Evolutionary conservation across 2,329 filamentous ascomycete genomes (phyloP).

Genomic region (Xylaria sp.): DNA sequence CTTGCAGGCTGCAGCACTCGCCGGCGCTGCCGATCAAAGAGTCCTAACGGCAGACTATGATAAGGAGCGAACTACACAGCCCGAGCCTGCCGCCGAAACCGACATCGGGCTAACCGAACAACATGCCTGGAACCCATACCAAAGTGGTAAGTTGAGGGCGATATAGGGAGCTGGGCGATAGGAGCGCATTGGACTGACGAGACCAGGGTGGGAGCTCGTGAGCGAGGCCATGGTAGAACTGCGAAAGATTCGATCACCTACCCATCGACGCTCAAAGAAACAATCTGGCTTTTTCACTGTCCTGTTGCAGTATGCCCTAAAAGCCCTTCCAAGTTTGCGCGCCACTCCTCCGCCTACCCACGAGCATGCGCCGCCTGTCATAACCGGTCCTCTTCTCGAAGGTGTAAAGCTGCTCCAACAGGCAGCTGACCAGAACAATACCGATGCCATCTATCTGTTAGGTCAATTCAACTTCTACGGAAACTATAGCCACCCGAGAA

Average conservation of each 20-base stretch:
- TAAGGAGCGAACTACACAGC: conserved; percentile 38
- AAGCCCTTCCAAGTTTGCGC: conserved; percentile 62
- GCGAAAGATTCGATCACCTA: conserved; percentile 59
- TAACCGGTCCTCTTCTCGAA: conserved; percentile 59
- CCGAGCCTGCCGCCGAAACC: conserved; percentile 43
- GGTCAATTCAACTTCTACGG: conserved; percentile 98
- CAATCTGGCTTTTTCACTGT: conserved; percentile 58
- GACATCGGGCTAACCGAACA: conserved; percentile 43
- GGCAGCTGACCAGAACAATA: conserved; percentile 67
- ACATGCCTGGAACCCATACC: conserved; percentile 49
- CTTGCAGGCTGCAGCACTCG: conserved; percentile 46
- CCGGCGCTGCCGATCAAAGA: conserved; percentile 47
- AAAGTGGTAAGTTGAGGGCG: conserved; percentile 46
- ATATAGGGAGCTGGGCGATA: neutral
- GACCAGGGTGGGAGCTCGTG: conserved; percentile 63
- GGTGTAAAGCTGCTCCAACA: conserved; percentile 65
- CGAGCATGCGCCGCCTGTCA: conserved; percentile 51
- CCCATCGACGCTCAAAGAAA: conserved; percentile 58
- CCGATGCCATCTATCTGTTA: conserved; percentile 88
- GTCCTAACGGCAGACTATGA: conserved; percentile 41
- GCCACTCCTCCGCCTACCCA: conserved; percentile 58
- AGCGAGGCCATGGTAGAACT: conserved; percentile 63
- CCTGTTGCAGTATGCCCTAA: conserved; percentile 58
- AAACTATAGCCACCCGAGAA: conserved; percentile 87
- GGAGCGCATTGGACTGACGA: conserved; percentile 13